phyloP scores from a whole-genome alignment of 2,329 filamentous ascomycete species.

The Niveomyces coronatus region DNA sequence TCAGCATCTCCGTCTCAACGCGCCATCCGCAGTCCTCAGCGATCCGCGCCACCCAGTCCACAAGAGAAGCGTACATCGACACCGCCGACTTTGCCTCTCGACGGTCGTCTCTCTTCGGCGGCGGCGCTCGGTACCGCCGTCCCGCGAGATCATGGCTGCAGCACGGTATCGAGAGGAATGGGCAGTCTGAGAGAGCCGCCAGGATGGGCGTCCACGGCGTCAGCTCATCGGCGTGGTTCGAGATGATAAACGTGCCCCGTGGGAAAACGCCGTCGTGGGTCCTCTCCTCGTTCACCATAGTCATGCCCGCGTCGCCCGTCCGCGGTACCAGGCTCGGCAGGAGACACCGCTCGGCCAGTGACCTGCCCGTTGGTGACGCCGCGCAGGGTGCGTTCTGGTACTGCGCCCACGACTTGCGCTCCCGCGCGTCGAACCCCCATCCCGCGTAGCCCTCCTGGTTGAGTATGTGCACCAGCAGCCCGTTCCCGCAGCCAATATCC shows the following conservation, averaged over 20 bases:
- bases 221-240: conserved; percentile 93
- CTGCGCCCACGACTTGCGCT: conserved; percentile 71
- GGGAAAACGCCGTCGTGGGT: conserved; percentile 58
- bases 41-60: conserved; percentile 64
- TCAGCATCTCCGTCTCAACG: conserved; percentile 72
- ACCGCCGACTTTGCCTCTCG: no score
- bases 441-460: conserved; percentile 70
- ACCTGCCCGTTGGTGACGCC: conserved; percentile 18
- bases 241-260: conserved; percentile 77
- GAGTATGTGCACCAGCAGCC: conserved; percentile 76
- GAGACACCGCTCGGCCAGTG: conserved; percentile 37
- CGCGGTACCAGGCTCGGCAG: conserved; percentile 33
- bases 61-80: conserved; percentile 76
- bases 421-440: conserved; percentile 87
- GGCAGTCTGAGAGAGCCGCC: conserved; percentile 61
- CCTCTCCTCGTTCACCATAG: conserved; percentile 11
- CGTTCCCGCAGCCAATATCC: conserved; percentile 93
- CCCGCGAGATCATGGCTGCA: conserved; percentile 85
- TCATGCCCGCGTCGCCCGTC: conserved; percentile 8
- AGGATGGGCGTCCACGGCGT: conserved; percentile 93
- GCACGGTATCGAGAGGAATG: conserved; percentile 90
- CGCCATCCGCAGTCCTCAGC: conserved; percentile 63
- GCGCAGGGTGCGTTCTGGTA: conserved; percentile 38
- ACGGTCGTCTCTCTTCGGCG: conserved; percentile 41
- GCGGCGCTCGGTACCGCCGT: conserved; percentile 56